Evolutionary conservation across 495 filamentous ascomycete genomes (phyloP).

Genomic region (Neurospora sp.): DNA sequence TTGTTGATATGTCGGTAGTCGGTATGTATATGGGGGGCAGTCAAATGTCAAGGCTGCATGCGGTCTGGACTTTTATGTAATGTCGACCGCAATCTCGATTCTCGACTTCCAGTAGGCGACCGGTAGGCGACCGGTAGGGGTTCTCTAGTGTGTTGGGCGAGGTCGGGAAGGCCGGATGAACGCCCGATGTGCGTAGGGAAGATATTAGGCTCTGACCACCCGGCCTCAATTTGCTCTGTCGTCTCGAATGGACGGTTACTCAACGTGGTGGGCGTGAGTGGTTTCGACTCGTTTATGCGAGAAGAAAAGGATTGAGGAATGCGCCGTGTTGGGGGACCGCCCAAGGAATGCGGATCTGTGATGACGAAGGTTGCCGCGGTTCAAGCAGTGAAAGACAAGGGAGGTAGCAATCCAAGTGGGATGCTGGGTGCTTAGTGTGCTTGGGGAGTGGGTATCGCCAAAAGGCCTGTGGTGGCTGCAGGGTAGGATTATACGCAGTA

Average conservation of each 20-base stretch:
- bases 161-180: background rate
- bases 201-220: background rate
- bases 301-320: background rate
- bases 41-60: background rate
- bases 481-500: background rate
- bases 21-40: background rate
- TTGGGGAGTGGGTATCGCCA: background rate
- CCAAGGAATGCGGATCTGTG: background rate
- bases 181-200: background rate
- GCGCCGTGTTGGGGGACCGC: background rate
- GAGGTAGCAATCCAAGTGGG: background rate
- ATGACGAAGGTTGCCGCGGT: background rate
- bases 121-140: background rate
- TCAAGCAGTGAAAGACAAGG: background rate
- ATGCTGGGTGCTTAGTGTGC: background rate
- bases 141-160: background rate
- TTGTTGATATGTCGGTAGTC: background rate
- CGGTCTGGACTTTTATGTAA: background rate
- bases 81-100: background rate
- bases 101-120: background rate
- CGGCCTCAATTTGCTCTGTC: background rate
- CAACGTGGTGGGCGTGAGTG: background rate
- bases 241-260: background rate
- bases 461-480: background rate
- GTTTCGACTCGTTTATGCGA: background rate